Evolutionary conservation across 2,329 filamentous ascomycete genomes (phyloP), one percentile per base, ranked within the genome.

Genomic region (Arthrobotrys entomopaga): DNA sequence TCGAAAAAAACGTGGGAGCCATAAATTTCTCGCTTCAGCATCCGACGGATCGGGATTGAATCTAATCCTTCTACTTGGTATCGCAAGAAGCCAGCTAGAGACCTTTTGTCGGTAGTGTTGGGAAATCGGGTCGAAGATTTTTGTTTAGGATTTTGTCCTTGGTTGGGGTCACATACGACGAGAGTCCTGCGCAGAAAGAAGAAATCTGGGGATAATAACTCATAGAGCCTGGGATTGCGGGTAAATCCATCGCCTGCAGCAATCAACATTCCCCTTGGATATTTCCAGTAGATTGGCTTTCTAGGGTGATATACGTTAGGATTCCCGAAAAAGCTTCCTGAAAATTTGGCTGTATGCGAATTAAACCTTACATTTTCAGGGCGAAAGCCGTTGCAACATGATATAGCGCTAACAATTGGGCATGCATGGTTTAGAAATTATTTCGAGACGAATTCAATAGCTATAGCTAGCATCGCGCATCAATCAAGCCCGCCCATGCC

Each of bases 1-100:
- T 46, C 29, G 42, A 61, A 63, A 34, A 34, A 34, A 70, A 64
- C 65, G 65, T 70, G 65, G 65, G 65, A 57, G 52, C 58, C 57
- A 58, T 64, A 42, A 16, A 52, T 26, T 16, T 29, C 49, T 63
- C 53, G 65, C 58, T 58, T 70, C 50, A 49, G 26, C 8, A 60
- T 52, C 57, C 58, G 50, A 70, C 58, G 63, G 43, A 2, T 58
- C 58, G 53, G 65, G 60, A 60, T 69, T 57, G 57, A 61, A 48
- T 7, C 13, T 5, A 8, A 61, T 50, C 65, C 58, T 58, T 48
- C 56, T 11, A 49, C 57, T 70, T 49, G 65, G 65, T 70, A 63
- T 70, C 50, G 19, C 65, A 29, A 49, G 40, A 50, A 49, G 38
- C 56, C 48, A 46, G 16, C 53, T 56, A 46, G 42, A 15, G n/a